These are phyloP conservation scores for Biancaea sappan DNA, from an alignment of 306 rosid species.

Conservation along the genomic window DNA sequence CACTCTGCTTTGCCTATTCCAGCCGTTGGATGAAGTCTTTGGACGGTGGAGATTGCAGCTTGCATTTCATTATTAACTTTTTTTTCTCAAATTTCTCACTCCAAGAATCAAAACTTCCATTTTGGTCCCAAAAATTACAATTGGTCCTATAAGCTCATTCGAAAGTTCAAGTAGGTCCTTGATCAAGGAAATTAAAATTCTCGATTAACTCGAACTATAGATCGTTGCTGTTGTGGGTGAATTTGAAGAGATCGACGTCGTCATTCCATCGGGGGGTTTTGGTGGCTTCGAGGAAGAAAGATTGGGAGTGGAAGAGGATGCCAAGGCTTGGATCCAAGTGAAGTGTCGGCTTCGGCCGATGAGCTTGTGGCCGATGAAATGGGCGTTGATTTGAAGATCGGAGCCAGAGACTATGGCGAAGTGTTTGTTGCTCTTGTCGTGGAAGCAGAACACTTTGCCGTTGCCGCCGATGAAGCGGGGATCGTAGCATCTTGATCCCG, in stretches of 20 bases:
- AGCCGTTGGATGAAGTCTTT: too few species aligned
- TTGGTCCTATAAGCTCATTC: too few species aligned
- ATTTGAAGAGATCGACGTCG: conserved; percentile 36
- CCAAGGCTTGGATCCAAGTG: conserved; percentile 38
- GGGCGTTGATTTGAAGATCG: conserved; percentile 50
- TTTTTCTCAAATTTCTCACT: too few species aligned
- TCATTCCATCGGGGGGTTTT: conserved; percentile 33
- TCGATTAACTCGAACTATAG: too few species aligned
- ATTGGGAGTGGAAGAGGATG: conserved; percentile 29
- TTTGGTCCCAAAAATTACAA: too few species aligned
- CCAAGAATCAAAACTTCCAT: too few species aligned
- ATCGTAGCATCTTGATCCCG: conserved; percentile 56
- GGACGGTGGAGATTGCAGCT: too few species aligned
- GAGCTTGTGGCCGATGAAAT: conserved; percentile 49
- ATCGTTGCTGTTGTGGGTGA: conserved; percentile 37
- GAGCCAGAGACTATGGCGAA: conserved; percentile 44
- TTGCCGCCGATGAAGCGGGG: conserved; percentile 59
- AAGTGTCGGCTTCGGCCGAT: conserved; percentile 36
- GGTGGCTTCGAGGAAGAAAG: conserved; percentile 47
- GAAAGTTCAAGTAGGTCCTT: too few species aligned
- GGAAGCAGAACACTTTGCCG: conserved; percentile 55
- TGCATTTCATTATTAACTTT: too few species aligned
- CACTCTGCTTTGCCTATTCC: too few species aligned
- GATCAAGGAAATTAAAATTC: too few species aligned
- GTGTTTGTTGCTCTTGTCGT: conserved; percentile 47